phyloP scores from a whole-genome alignment of 306 rosid genomes.

The Medicago lupulina region DNA sequence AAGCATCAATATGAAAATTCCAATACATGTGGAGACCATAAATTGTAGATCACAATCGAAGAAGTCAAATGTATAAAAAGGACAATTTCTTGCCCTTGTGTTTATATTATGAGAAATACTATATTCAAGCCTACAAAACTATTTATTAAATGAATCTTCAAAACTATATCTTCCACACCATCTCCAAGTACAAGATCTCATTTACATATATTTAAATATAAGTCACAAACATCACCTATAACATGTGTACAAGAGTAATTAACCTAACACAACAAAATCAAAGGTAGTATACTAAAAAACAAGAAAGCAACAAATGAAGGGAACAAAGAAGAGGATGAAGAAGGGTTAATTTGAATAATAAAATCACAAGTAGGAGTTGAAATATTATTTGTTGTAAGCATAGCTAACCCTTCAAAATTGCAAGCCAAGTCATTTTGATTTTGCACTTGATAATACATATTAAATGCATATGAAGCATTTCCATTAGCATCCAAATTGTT shows the following conservation, averaged over 20 bases:
- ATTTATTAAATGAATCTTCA: constrained; percentile 31
- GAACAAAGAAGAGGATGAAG: constrained; percentile 47
- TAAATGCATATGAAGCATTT: constrained; percentile 89
- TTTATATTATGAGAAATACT: no score
- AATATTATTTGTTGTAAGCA: constrained; percentile 60
- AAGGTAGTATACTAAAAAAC: constrained; percentile 35
- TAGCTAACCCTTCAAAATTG: constrained; percentile 90
- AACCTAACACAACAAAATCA: constrained; percentile 50
- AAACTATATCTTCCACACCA: constrained; percentile 19
- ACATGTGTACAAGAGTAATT: constrained; percentile 41
- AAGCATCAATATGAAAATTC: background rate
- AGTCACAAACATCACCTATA: constrained; percentile 9
- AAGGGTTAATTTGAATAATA: constrained; percentile 72
- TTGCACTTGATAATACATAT: constrained; percentile 84
- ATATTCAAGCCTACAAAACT: background rate
- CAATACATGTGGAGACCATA: constrained; percentile 32
- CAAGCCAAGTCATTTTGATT: constrained; percentile 81
- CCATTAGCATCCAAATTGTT: constrained; percentile 83
- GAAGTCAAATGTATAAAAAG: constrained; percentile 18
- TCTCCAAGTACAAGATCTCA: constrained; percentile 22
- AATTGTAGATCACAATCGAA: constrained; percentile 33
- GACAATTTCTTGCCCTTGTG: background rate
- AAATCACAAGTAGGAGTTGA: constrained; percentile 88
- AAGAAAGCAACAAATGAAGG: constrained; percentile 44
- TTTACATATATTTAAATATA: constrained; percentile 8